Percentiles rank a stretch among this genome's conserved stretches.
Evolutionary conservation across 2,329 filamentous ascomycete genomes (phyloP).

Genomic region (Tolypocladium endophyticum): DNA sequence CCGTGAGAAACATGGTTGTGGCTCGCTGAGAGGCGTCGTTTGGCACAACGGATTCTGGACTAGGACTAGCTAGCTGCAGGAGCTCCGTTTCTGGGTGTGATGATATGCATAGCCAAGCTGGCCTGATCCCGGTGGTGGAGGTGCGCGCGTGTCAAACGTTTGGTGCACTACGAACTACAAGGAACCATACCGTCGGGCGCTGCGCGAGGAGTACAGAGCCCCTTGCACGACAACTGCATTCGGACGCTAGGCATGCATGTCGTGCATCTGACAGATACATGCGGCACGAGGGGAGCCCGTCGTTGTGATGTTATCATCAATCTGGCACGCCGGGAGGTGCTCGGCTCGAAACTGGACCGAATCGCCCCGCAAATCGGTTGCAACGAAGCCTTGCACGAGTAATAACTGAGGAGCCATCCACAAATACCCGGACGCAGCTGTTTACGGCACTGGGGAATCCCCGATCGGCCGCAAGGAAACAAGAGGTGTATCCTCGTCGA

Average conservation of each 20-base stretch:
- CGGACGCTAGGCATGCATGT: neutral
- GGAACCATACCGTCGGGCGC: neutral
- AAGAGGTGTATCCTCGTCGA: neutral
- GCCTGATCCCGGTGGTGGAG: neutral
- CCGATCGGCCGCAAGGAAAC: neutral
- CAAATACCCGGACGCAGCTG: neutral
- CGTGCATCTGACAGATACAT: neutral
- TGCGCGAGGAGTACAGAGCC: neutral
- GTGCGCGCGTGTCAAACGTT: neutral
- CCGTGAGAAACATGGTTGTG: no score
- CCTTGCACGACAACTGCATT: neutral
- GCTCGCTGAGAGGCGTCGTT: neutral
- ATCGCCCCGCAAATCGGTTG: neutral
- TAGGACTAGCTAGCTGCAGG: neutral
- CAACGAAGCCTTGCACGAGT: neutral
- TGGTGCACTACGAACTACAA: neutral
- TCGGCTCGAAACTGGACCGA: neutral
- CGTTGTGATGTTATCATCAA: neutral
- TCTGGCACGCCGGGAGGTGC: neutral
- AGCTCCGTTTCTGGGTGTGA: neutral
- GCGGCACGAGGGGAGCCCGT: neutral
- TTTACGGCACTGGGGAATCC: neutral
- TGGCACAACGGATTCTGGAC: neutral
- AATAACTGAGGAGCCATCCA: neutral
- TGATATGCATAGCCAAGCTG: neutral